Evolutionary conservation across 768 basidiomycete genomes (phyloP).

Genomic region (Obba rivulosa): DNA sequence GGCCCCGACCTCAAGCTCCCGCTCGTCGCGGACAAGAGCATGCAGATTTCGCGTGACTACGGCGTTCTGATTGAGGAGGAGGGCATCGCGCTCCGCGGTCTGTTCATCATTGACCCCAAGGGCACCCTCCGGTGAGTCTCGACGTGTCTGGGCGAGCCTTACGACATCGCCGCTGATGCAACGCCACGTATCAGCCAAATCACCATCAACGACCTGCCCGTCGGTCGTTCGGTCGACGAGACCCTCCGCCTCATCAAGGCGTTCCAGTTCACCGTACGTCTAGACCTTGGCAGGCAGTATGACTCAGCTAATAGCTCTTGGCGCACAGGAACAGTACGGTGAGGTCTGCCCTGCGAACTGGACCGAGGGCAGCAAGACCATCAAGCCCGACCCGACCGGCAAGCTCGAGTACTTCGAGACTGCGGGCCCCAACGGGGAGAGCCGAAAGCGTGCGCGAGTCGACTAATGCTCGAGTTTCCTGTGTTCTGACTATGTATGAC

Average conservation of each 20-base stretch:
- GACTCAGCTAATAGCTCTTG: not conserved
- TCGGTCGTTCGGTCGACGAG: conserved; percentile 94
- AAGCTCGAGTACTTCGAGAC: conserved; percentile 70
- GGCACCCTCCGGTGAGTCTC: conserved; percentile 56
- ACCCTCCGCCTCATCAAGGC: conserved; percentile 88
- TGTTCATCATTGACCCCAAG: conserved; percentile 85
- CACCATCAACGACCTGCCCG: conserved; percentile 88
- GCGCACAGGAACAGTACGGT: conserved; percentile 69
- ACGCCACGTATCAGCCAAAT: conserved; percentile 49
- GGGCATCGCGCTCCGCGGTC: conserved; percentile 82
- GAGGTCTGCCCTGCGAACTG: conserved; percentile 94
- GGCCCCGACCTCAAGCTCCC: conserved; percentile 86
- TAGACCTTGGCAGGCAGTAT: not conserved
- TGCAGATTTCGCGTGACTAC: conserved; percentile 79
- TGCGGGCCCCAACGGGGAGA: conserved; percentile 18
- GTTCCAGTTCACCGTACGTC: conserved; percentile 80
- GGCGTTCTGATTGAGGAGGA: conserved; percentile 85
- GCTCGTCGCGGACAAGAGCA: conserved; percentile 73
- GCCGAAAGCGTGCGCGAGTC: conserved; percentile 50
- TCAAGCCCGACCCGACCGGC: conserved; percentile 71
- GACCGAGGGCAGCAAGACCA: conserved; percentile 76
- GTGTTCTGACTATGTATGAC: too few species aligned
- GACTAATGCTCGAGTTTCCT: conserved; percentile 29
- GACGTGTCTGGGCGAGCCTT: not conserved
- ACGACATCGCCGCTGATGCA: conserved; percentile 1